Evolutionary conservation across 257 asterid genomes (phyloP).

Genomic region (Jacaranda copaia): DNA sequence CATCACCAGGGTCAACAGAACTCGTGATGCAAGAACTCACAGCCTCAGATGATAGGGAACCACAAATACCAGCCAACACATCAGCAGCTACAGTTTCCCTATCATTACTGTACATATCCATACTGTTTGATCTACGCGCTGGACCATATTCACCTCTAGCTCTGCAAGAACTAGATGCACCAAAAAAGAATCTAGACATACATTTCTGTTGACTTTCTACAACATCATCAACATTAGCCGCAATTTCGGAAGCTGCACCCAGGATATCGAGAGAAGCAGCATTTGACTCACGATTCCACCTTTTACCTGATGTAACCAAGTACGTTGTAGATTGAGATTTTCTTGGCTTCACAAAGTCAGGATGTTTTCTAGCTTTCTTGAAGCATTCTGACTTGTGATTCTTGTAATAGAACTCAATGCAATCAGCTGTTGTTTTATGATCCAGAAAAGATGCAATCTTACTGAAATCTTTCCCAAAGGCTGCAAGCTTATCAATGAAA

Average conservation of each 20-base stretch:
- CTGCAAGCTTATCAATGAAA: constrained; percentile 59
- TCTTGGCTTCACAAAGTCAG: constrained; percentile 47
- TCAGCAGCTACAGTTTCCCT: constrained; percentile 72
- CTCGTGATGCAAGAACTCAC: constrained; percentile 70
- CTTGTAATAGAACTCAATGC: constrained; percentile 74
- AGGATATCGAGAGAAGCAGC: constrained; percentile 69
- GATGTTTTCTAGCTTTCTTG: constrained; percentile 52
- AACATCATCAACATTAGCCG: constrained; percentile 50
- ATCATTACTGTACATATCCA: constrained; percentile 37
- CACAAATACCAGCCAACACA: constrained; percentile 77
- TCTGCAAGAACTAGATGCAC: constrained; percentile 43
- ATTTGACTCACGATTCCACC: constrained; percentile 57
- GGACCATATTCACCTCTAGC: constrained; percentile 38
- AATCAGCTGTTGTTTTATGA: constrained; percentile 68
- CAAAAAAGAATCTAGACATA: constrained; percentile 40
- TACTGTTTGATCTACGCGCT: constrained; percentile 45
- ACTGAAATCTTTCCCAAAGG: constrained; percentile 62
- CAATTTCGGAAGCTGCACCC: constrained; percentile 48
- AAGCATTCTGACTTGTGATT: constrained; percentile 67
- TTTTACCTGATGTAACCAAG: constrained; percentile 64
- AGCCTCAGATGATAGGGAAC: constrained; percentile 78
- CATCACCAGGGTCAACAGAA: constrained; percentile 63
- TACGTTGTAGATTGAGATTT: constrained; percentile 50
- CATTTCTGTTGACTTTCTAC: constrained; percentile 41
- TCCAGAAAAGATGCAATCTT: constrained; percentile 64